Base-by-base conservation (phyloP, 208 protist genomes). In the Novymonas esmeraldas region DNA sequence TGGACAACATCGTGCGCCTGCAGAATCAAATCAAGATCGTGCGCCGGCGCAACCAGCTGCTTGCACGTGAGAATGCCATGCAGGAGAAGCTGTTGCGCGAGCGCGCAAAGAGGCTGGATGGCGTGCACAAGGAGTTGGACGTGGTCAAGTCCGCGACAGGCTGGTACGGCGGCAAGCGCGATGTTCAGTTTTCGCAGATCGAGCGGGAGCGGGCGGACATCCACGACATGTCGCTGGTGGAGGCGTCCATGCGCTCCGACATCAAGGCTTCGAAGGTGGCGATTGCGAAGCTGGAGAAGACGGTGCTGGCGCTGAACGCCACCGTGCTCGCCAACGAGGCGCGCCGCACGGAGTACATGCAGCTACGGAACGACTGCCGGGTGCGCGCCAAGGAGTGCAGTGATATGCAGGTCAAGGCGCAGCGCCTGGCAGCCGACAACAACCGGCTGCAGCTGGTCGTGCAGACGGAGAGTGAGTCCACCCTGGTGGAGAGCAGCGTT, bases 11-110 rank as follows among this genome's bases (percentile, higher is more conserved):
- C 29, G 82, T 93, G 41, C 81, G 89, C 18, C 41, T 95, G 62
- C 69, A 97, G 68, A 97, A 97, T 70, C 82, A 89, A 54, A 79
- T 97, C 16, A 95, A 94, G 70, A 87, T 95, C 69, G 78, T 82
- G 31, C 72, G 73, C 36, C 85, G 89, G 26, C 85, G 90, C 57
- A 95, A 95, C 62, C 71, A 90, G 49, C 79, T 94, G 29, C 69
- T 96, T 49, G 78, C 58, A 14, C 69, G 70, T n/a, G 87, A 95
- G 67, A 93, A 93, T 55, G 64, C 59, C 18, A 84, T 81, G 28
- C 81, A 94, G 71, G 41, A 89, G 67, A 82, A 81, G 51, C 75
- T 84, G 38, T 58, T 97, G 39, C 57, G 79, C 3, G 76, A 85
- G 14, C 85, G 85, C 10, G 60, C 74, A 22, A 87, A 89, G 31